Percentiles rank a stretch among this genome's conserved stretches.
These are phyloP conservation scores for Coniochaeta hoffmannii DNA, from an alignment of 2,329 filamentous ascomycete genomes.

Conservation along the genomic window DNA sequence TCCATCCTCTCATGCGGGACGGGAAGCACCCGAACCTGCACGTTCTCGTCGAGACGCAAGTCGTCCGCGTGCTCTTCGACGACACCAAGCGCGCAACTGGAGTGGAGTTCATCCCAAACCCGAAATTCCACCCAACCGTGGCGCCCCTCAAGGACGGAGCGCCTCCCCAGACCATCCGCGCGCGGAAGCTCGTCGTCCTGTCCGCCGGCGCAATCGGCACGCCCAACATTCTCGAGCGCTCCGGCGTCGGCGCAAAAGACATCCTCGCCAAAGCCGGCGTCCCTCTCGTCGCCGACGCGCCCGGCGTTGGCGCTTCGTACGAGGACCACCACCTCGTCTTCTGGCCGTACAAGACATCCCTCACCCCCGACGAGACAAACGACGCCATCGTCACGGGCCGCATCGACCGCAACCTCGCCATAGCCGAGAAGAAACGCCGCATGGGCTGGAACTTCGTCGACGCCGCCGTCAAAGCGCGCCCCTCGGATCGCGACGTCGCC, in stretches of 20 bases:
- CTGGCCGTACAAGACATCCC: slow-evolving; percentile 4
- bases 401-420: slow-evolving; percentile 7
- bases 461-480: slow-evolving; percentile 6
- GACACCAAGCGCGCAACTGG: slow-evolving; percentile 28
- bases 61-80: slow-evolving; percentile 36
- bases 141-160: slow-evolving; percentile 19
- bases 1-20: slow-evolving; percentile 41
- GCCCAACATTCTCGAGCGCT: slow-evolving; percentile 41
- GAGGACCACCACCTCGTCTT: slow-evolving; percentile 7
- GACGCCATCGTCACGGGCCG: slow-evolving; percentile 12
- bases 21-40: slow-evolving; percentile 41
- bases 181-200: slow-evolving; percentile 39
- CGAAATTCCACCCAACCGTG: slow-evolving; percentile 14
- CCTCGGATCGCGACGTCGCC: slow-evolving; percentile 3
- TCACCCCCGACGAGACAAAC: slow-evolving; percentile 5
- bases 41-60: slow-evolving; percentile 42
- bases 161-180: slow-evolving; percentile 28
- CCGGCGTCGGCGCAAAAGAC: slow-evolving; percentile 33
- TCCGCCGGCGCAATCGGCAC: slow-evolving; percentile 34
- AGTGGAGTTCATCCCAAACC: slow-evolving; percentile 42
- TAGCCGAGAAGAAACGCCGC: slow-evolving; percentile 15
- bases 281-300: slow-evolving; percentile 12
- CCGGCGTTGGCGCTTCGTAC: slow-evolving; percentile 14
- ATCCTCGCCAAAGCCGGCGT: slow-evolving; percentile 14
- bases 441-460: slow-evolving; percentile 7